Evolutionary conservation across 164 flowering plant species (phyloP), one percentile per base, ranked within the genome.

Genomic region (Berberis vulgaris): DNA sequence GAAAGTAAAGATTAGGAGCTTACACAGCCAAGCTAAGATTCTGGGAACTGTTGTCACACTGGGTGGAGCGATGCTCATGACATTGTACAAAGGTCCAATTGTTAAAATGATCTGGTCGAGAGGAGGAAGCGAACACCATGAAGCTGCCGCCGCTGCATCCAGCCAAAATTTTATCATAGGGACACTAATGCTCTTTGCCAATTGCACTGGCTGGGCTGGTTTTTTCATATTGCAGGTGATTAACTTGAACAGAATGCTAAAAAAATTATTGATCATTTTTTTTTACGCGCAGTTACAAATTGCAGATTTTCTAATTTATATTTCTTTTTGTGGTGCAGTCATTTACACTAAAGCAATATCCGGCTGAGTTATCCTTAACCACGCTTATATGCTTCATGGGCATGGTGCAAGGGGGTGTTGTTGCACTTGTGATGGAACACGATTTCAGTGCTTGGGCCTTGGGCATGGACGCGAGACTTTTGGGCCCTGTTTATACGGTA

Each of bases 21-120:
- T 77, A 12, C 71, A 57, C 0, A 82, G 90, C 63, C 71, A 77
- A 57, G 98, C 97, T 1, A 93, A 93, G 82, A 76, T 90, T n/a
- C 62, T 81, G 5, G 98, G 97, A 59, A 89, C 97, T 1, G 41
- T 60, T 10, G 72, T 93, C 39, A 85, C 89, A 2, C 71, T 93
- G 3, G 43, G 65, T 3, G 98, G 98, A 76, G 96, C 98, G 0
- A 82, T 84, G 86, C 59, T 86, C 46, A 93, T 93, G 98, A 89
- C 96, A 1, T 39, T 93, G 49, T 93, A 90, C 85, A 88, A 89
- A 76, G 98, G 98, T 6, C 93, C 96, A 4, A 59, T 82, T 9
- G 57, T 90, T 6, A 65, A 88, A 49, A 60, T 88, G 54, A 50
- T 81, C 1, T 61, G 69, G 59, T 46, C 71, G 0, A 64, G 64